Evolutionary conservation across 768 basidiomycete genomes (phyloP).

Genomic region (Boletus tylopilopsis): DNA sequence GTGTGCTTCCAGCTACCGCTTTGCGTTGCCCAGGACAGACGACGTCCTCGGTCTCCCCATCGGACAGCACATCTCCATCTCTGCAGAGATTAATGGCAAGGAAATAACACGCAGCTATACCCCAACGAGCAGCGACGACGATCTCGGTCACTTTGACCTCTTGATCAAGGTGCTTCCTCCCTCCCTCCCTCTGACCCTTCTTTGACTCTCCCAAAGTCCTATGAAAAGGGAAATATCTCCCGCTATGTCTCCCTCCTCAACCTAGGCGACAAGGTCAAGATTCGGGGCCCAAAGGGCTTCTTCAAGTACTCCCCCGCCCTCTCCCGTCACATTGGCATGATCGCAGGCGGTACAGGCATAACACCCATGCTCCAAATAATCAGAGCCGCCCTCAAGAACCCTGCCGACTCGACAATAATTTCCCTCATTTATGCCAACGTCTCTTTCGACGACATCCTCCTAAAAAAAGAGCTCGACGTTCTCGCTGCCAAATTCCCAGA

Average conservation of each 20-base stretch:
- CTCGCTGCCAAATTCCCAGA: constrained; percentile 59
- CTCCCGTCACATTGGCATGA: constrained; percentile 87
- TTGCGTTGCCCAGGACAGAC: constrained; percentile 68
- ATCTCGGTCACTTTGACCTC: constrained; percentile 91
- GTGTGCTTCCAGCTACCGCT: constrained; percentile 70
- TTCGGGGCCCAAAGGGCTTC: constrained; percentile 96
- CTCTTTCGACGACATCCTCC: constrained; percentile 85
- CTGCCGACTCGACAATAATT: constrained; percentile 78
- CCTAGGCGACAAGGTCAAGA: constrained; percentile 80
- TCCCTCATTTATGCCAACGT: constrained; percentile 97
- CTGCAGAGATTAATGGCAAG: constrained; percentile 90
- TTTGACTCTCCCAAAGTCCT: constrained; percentile 52
- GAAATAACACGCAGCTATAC: constrained; percentile 90
- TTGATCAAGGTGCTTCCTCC: constrained; percentile 77
- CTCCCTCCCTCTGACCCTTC: background rate
- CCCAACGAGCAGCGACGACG: constrained; percentile 90
- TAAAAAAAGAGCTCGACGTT: constrained; percentile 83
- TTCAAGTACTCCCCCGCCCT: constrained; percentile 79
- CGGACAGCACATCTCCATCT: constrained; percentile 93
- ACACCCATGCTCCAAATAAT: constrained; percentile 99
- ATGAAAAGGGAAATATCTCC: constrained; percentile 97
- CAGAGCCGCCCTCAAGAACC: constrained; percentile 86
- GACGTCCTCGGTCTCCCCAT: constrained; percentile 91
- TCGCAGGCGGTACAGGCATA: constrained; percentile 97
- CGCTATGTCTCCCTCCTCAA: constrained; percentile 77